Percentiles rank a stretch among this genome's conserved stretches.
phyloP scores from a whole-genome alignment of 192 early-diverging fungal species.

The Dissophora globulifera region DNA sequence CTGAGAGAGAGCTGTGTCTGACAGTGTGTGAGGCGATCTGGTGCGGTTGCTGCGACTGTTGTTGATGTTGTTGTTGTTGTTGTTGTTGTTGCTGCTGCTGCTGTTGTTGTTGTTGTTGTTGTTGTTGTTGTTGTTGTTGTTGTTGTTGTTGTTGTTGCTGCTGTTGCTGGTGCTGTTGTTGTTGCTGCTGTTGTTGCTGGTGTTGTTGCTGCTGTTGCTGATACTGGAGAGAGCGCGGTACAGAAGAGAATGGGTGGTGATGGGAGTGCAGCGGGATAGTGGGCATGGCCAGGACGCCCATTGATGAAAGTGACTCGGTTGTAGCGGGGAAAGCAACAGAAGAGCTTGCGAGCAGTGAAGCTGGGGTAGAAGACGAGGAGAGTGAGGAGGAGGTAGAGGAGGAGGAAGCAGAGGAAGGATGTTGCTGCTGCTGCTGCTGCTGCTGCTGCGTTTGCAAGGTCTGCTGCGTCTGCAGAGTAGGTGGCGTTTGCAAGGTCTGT shows the following conservation, averaged over 20 bases:
- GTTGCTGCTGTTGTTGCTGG: conserved; percentile 7
- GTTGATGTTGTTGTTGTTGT: not conserved
- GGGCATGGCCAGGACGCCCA: conserved; percentile 36
- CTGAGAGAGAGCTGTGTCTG: too few relatives aligned
- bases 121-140: not conserved
- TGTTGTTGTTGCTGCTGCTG: not conserved
- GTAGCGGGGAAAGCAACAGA: not conserved
- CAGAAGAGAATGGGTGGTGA: conserved; percentile 5
- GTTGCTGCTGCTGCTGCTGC: conserved; percentile 5
- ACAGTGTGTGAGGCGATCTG: not conserved
- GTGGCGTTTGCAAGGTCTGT: too few relatives aligned
- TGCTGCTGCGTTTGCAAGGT: conserved; percentile 5
- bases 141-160: not conserved
- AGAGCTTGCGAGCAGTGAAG: not conserved
- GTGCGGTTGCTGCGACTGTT: not conserved
- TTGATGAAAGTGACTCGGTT: conserved; percentile 12
- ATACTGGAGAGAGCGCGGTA: not conserved
- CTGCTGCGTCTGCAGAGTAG: conserved; percentile 1
- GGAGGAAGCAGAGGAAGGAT: not conserved
- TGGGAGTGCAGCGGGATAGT: conserved; percentile 18
- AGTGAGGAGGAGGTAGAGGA: conserved; percentile 4
- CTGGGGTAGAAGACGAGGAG: not conserved
- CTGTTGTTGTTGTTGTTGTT: not conserved
- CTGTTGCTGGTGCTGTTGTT: not conserved
- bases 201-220: conserved; percentile 19